Percentiles rank a stretch among this genome's conserved stretches.
Conservation (phyloP, 495 filamentous ascomycete species). For the Annulohypoxylon nitens region DNA sequence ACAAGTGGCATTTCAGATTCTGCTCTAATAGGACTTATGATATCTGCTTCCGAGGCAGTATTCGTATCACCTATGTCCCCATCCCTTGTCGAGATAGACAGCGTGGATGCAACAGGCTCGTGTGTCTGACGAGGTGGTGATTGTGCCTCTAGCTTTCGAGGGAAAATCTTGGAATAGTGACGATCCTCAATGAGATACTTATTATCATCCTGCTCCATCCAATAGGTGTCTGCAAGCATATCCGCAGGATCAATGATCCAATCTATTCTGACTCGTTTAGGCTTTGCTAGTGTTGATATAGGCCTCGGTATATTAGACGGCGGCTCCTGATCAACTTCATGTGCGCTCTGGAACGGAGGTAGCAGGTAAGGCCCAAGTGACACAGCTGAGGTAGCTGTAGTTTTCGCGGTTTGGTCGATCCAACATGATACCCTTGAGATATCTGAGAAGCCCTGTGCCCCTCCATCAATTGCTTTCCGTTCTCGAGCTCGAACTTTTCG, state of each 20-base stretch:
- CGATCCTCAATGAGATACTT: conserved; percentile 81
- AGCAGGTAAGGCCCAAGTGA: conserved; percentile 50
- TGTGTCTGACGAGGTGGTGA: conserved; percentile 27
- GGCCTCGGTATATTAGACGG: conserved; percentile 53
- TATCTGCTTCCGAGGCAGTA: conserved; percentile 45
- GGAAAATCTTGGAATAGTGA: conserved; percentile 77
- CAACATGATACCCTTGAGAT: conserved; percentile 75
- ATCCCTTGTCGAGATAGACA: conserved; percentile 26
- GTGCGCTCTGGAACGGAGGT: conserved; percentile 66
- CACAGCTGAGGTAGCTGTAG: conserved; percentile 54
- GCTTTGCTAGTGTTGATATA: conserved; percentile 56
- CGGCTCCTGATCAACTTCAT: conserved; percentile 51
- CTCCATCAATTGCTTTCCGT: conserved; percentile 75
- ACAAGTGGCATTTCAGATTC: conserved; percentile 46
- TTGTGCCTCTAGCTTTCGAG: conserved; percentile 51
- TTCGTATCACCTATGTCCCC: conserved; percentile 30
- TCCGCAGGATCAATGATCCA: conserved; percentile 85
- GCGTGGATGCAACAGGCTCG: conserved; percentile 23
- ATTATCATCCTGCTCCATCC: conserved; percentile 83
- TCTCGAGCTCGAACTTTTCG: conserved; percentile 82
- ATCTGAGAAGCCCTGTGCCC: conserved; percentile 82
- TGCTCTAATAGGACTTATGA: conserved; percentile 45
- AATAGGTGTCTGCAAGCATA: conserved; percentile 85
- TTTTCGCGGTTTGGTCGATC: conserved; percentile 75
- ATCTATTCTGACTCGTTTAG: conserved; percentile 76